A percentile compares a stretch with the other conserved stretches of the same genome.
Conservation (phyloP, 2,329 filamentous ascomycete genomes). For the Acrocalymma vagum region DNA sequence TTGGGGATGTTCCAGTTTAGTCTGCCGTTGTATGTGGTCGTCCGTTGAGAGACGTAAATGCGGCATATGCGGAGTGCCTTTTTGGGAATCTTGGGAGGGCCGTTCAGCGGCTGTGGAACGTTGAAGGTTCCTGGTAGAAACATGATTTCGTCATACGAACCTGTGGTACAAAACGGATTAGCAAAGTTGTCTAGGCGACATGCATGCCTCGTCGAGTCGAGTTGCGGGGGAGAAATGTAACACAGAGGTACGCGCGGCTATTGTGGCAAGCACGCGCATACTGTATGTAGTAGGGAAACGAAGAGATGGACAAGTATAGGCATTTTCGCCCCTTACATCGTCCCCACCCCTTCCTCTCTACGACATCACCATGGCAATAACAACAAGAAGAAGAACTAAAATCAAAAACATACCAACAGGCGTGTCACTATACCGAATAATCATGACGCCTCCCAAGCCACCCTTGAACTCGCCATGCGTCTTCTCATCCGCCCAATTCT, state of each 20-base stretch:
- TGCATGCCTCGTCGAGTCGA: too few species aligned
- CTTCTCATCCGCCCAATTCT: conserved; percentile 18
- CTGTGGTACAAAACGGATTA: conserved; percentile 14
- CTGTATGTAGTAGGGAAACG: background rate
- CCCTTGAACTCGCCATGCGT: conserved; percentile 31
- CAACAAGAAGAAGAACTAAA: conserved; percentile 3
- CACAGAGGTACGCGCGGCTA: too few species aligned
- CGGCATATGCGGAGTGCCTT: conserved; percentile 37
- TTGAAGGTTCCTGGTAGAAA: conserved; percentile 40
- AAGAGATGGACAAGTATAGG: background rate
- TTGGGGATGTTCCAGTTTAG: conserved; percentile 47
- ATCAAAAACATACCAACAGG: conserved; percentile 39
- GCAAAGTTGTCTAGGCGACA: too few species aligned
- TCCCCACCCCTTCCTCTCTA: too few species aligned
- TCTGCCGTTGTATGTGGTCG: conserved; percentile 42
- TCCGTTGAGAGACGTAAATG: conserved; percentile 45
- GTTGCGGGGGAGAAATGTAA: too few species aligned
- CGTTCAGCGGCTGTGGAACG: conserved; percentile 22
- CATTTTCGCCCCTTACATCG: too few species aligned
- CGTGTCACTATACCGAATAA: conserved; percentile 40
- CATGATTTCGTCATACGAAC: conserved; percentile 43
- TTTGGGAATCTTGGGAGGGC: conserved; percentile 29
- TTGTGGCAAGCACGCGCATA: too few species aligned
- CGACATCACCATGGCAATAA: background rate
- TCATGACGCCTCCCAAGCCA: conserved; percentile 34